phyloP scores from a whole-genome alignment of 2,329 filamentous ascomycete species.

The Penicillium sp. region DNA sequence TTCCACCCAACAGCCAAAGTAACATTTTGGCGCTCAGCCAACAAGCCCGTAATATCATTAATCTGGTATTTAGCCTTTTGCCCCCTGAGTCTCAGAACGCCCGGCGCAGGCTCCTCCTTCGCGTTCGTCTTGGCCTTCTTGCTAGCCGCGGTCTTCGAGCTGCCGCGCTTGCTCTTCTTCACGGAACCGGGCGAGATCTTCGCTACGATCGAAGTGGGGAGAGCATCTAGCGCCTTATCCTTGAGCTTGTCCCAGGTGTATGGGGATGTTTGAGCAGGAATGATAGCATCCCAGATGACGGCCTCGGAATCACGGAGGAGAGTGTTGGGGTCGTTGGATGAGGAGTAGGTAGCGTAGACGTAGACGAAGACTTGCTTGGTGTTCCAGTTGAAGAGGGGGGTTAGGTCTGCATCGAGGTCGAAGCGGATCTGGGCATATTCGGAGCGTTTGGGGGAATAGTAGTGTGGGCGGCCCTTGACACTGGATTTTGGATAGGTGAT shows the following conservation, averaged over 20 bases:
- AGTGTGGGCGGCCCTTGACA: slow-evolving; percentile 88
- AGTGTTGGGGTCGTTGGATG: slow-evolving; percentile 29
- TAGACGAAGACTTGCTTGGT: slow-evolving; percentile 98
- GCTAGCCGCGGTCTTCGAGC: slow-evolving; percentile 15
- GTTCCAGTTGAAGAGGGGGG: slow-evolving; percentile 96
- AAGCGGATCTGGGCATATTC: slow-evolving; percentile 96
- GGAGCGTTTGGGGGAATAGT: slow-evolving; percentile 89
- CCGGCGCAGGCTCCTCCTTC: slow-evolving; percentile 39
- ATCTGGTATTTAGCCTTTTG: slow-evolving; percentile 97
- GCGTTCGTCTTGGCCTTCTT: slow-evolving; percentile 1
- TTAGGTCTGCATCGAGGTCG: slow-evolving; percentile 88
- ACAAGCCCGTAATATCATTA: slow-evolving; percentile 78
- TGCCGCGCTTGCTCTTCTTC: slow-evolving; percentile 23
- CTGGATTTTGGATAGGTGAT: slow-evolving; percentile 45
- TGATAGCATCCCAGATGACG: slow-evolving; percentile 95
- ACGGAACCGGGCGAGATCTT: slow-evolving; percentile 1
- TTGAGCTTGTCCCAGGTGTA: slow-evolving; percentile 43
- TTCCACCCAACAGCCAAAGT: slow-evolving; percentile 87
- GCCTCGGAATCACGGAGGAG: slow-evolving; percentile 55
- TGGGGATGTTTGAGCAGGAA: slow-evolving; percentile 62
- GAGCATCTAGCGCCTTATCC: slow-evolving; percentile 28
- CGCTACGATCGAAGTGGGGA: slow-evolving; percentile 20
- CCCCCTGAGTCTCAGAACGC: slow-evolving; percentile 74
- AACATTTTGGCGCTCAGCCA: slow-evolving; percentile 73
- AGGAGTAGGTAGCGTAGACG: slow-evolving; percentile 73